Evolutionary conservation across 345 rosid species (phyloP).

Genomic region (Camelina laxa): DNA sequence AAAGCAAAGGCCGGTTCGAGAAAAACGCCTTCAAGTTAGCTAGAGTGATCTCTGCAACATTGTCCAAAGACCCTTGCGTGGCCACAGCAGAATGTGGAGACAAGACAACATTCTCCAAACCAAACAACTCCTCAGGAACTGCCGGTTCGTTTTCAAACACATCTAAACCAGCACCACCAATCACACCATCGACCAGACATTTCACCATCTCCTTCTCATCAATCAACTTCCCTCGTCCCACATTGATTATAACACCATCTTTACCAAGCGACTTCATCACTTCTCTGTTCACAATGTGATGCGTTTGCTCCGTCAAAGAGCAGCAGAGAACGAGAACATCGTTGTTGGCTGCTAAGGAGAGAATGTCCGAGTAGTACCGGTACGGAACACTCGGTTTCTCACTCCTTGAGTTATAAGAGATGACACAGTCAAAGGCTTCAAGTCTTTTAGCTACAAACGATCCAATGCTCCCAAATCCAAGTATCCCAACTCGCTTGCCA

Average conservation of each 20-base stretch:
- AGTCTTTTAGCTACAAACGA: constrained; percentile 39
- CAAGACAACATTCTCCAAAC: constrained; percentile 72
- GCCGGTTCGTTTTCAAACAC: constrained; percentile 79
- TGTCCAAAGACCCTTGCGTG: constrained; percentile 61
- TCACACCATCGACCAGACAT: constrained; percentile 58
- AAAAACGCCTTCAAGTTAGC: constrained; percentile 76
- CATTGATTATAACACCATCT: constrained; percentile 41
- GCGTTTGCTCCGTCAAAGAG: constrained; percentile 33
- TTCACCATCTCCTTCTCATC: constrained; percentile 61
- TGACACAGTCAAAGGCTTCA: constrained; percentile 32
- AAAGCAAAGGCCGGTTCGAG: constrained; percentile 56
- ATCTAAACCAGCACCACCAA: constrained; percentile 83
- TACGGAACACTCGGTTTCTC: constrained; percentile 27
- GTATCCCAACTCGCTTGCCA: constrained; percentile 44
- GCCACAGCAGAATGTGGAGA: constrained; percentile 61
- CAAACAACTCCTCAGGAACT: constrained; percentile 56
- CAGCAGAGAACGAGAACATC: constrained; percentile 42
- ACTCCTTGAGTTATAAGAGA: constrained; percentile 40
- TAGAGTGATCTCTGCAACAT: constrained; percentile 44
- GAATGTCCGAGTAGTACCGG: constrained; percentile 26
- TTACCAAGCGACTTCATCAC: constrained; percentile 46
- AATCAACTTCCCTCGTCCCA: constrained; percentile 42
- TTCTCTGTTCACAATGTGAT: constrained; percentile 35
- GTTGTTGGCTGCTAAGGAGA: constrained; percentile 38
- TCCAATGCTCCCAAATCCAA: constrained; percentile 42